Evolutionary conservation across 2,329 filamentous ascomycete genomes (phyloP), one percentile per base, ranked within the genome.

Genomic region (Huntiella decipiens): DNA sequence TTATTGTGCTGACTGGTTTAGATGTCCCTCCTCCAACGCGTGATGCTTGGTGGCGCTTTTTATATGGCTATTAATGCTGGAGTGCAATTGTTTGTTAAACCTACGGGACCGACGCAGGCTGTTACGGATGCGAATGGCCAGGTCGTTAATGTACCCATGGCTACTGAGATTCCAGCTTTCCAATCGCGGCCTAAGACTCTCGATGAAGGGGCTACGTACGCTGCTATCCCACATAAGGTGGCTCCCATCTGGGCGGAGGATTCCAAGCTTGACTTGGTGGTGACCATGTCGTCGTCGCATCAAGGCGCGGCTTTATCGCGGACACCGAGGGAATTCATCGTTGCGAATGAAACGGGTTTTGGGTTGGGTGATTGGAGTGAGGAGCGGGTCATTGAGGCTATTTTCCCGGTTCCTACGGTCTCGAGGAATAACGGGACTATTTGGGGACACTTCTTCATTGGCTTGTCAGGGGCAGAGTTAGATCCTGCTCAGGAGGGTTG

Each of bases 371-470:
- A 92, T 61, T 85, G 70, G 57, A 79, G 76, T 48, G 86, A 96
- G 56, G 79, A 72, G 56, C 75, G 91, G 48, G 70, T 79, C 46
- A 71, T 87, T 48, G 78, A 88, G 53, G 82, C 82, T 5, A 78
- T 69, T 34, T 85, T 98, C 57, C 63, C 69, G 3, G 77, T 96
- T 3, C 88, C 91, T 2, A 67, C 69, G 51, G 69, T 74, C 37
- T 86, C 93, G 0, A 87, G 95, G 66, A 72, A 86, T 53, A 96
- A 96, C 59, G 86, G 84, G 32, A 95, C 88, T 1, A 71, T 98
- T 7, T 95, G 84, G 77, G 88, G 83, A 2, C 91, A 98, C 61
- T 92, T 96, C 62, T 94, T 86, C 56, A 67, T 96, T 50, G 84
- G 77, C 8, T 73, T 93, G 52, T 65, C 77, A 7, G 88, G 87